phyloP scores from a whole-genome alignment of 768 basidiomycete species.

The Boletus coccyginus region DNA sequence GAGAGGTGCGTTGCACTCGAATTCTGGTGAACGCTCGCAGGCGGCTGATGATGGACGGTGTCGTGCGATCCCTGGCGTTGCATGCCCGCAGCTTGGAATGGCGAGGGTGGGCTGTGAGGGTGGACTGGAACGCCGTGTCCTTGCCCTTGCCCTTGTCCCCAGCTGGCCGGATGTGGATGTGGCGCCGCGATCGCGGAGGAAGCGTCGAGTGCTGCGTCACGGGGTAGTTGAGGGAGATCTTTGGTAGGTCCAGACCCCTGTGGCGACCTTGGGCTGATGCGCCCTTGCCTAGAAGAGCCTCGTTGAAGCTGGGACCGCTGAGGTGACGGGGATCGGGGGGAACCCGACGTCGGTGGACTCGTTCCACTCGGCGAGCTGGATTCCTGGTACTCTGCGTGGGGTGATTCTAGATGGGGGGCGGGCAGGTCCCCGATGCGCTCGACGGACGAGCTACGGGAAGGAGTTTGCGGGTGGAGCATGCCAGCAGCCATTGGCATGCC shows the following conservation, averaged over 20 bases:
- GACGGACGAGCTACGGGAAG: conserved; percentile 22
- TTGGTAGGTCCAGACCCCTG: conserved; percentile 13
- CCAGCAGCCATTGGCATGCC: not conserved
- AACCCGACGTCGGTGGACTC: conserved; percentile 14
- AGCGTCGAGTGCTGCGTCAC: conserved; percentile 8
- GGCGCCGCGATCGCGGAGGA: conserved; percentile 12
- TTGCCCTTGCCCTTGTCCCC: conserved; percentile 12
- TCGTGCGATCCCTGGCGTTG: conserved; percentile 20
- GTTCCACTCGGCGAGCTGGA: conserved; percentile 2
- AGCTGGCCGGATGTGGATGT: conserved; percentile 8
- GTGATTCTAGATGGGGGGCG: conserved; percentile 6
- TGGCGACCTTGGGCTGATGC: conserved; percentile 11
- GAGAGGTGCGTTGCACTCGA: conserved; percentile 14
- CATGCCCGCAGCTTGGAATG: conserved; percentile 10
- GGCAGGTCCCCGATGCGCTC: conserved; percentile 18
- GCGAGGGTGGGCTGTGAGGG: conserved; percentile 1
- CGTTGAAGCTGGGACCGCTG: conserved; percentile 13
- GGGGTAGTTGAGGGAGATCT: conserved; percentile 21
- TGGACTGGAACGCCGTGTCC: not conserved
- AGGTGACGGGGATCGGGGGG: conserved; percentile 17
- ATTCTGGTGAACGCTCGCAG: conserved; percentile 6
- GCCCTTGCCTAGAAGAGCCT: conserved; percentile 21
- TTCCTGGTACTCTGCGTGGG: conserved; percentile 6
- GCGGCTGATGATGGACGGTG: conserved; percentile 7
- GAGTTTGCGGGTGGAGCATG: conserved; percentile 1